Base-by-base conservation (phyloP, 2,329 filamentous ascomycete species). In the Penicillium sp. region DNA sequence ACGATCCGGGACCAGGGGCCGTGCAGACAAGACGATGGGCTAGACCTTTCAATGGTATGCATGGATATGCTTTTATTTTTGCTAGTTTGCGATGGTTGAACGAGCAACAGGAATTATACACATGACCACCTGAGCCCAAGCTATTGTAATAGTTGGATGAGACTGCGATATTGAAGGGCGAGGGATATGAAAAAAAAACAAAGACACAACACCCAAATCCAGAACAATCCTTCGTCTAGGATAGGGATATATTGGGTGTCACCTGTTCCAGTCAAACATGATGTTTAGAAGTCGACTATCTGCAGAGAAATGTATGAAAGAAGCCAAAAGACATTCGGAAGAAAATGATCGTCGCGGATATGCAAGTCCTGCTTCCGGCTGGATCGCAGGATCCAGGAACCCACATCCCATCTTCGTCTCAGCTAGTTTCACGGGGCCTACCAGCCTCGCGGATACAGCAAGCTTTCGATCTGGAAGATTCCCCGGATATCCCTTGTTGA, bases 341-440 rank as follows among this genome's bases (percentile, higher is more conserved):
- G 34, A 54, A 55, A 56, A 49, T 53, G 55, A 64, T 66, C 57
- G 53, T 24, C 56, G 35, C 61, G 63, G 63, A 61, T 61, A 60
- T 62, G 62, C 55, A 59, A 40, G 52, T 60, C 52, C 51, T 53
- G 52, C 61, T 60, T 65, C 62, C 62, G 62, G 58, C 46, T 56
- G 56, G 50, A 49, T 55, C 55, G 47, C 51, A 53, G 44, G 24
- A 53, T 45, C 29, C 55, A 52, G 55, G 45, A 59, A 56, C 44
- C 32, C 50, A 51, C 47, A 26, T 38, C 53, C 32, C 40, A 58
- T 57, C 50, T 44, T 26, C 29, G 50, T 63, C 57, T 59, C 48
- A 57, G 18, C 50, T 20, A 51, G 50, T 55, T 22, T 55, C 39
- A 56, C 7, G 31, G 22, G 10, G 45, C 29, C 46, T 50, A 42